Evolutionary conservation across 1,139 yeast species (phyloP).

Genomic region (Protomyces macrosporus): DNA sequence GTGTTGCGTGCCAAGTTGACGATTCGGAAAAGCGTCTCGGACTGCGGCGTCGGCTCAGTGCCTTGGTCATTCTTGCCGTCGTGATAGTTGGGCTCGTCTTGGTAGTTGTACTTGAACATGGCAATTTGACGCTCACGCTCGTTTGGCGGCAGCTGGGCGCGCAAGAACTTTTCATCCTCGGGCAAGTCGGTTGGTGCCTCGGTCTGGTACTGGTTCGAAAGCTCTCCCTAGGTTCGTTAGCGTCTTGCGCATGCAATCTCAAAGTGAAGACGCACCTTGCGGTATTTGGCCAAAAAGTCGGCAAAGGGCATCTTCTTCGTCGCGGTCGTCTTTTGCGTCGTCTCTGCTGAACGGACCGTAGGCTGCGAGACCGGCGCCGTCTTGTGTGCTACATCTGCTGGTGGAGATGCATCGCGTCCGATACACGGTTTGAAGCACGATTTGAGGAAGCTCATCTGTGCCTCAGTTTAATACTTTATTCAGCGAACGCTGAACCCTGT

Average conservation of each 20-base stretch:
- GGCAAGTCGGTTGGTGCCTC: slow-evolving; percentile 21
- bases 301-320: slow-evolving; percentile 15
- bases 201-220: background rate
- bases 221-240: slow-evolving; percentile 4
- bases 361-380: slow-evolving; percentile 1
- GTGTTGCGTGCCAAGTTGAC: slow-evolving; percentile 23
- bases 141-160: slow-evolving; percentile 8
- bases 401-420: slow-evolving; percentile 5
- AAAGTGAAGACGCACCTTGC: background rate
- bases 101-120: slow-evolving; percentile 16
- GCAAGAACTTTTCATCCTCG: slow-evolving; percentile 23
- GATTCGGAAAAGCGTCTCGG: slow-evolving; percentile 22
- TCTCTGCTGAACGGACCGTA: background rate
- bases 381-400: slow-evolving; percentile 21
- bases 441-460: slow-evolving; percentile 6
- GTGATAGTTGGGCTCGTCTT: slow-evolving; percentile 11
- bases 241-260: background rate
- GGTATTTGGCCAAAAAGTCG: slow-evolving; percentile 14
- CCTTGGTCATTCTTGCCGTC: slow-evolving; percentile 17
- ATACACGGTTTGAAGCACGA: slow-evolving; percentile 21
- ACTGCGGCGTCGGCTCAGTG: slow-evolving; percentile 5
- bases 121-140: slow-evolving; percentile 18
- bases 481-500: no score
- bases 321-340: background rate
- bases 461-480: no score